Conservation (phyloP, 148 eudicot genomes). For the Rheum nobile region DNA sequence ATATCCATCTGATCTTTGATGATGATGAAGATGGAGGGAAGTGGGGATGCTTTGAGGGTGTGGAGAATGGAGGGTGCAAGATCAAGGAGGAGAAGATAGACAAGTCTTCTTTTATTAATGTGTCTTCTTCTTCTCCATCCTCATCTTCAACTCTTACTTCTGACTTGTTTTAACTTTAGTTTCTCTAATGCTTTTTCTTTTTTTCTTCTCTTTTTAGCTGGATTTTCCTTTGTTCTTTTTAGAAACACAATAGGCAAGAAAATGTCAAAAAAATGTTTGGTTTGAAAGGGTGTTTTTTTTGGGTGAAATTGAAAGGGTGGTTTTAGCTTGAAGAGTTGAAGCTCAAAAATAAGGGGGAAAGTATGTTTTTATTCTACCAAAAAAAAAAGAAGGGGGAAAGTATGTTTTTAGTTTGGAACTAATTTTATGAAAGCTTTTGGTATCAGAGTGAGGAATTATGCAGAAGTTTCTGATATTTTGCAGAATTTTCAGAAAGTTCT, state of each 20-base stretch:
- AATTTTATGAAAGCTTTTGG: background rate
- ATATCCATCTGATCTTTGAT: constrained; percentile 53
- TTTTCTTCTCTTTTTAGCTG: background rate
- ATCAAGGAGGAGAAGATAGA: constrained; percentile 13
- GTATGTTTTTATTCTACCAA: background rate
- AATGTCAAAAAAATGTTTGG: background rate
- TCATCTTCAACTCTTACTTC: constrained; percentile 20
- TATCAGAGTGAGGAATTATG: background rate
- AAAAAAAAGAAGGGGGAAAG: no score
- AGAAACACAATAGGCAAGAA: background rate
- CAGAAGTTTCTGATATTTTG: background rate
- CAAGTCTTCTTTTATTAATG: constrained; percentile 5
- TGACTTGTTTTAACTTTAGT: background rate
- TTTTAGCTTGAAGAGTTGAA: background rate
- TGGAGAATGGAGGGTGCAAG: background rate
- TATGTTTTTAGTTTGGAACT: background rate
- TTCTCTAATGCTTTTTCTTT: background rate
- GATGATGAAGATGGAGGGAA: constrained; percentile 20
- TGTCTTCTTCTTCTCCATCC: constrained; percentile 15
- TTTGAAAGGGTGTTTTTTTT: background rate
- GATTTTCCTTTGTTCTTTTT: background rate
- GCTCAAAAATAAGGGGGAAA: background rate
- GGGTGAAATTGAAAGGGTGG: background rate
- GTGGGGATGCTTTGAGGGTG: constrained; percentile 7
- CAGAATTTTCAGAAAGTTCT: background rate